phyloP scores from a whole-genome alignment of 1,284 basidiomycete genomes.

The Filobasidium uniguttulatum region DNA sequence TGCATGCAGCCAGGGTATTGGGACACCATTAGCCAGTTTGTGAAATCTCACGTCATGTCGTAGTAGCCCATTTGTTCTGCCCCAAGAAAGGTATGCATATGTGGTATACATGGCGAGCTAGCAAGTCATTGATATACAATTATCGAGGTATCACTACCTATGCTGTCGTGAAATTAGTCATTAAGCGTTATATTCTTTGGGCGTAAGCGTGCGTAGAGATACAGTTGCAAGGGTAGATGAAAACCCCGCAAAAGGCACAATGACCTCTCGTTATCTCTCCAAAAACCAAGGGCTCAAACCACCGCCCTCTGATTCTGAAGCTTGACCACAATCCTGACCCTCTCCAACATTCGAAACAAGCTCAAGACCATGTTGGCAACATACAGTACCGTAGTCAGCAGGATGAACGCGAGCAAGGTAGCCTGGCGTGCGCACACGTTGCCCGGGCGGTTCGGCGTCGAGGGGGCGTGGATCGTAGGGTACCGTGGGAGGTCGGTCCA shows the following conservation, averaged over 20 bases:
- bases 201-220: too few species aligned
- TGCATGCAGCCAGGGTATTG: constrained; percentile 55
- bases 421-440: constrained; percentile 36
- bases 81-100: background rate
- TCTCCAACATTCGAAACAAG: constrained; percentile 40
- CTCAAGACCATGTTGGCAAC: constrained; percentile 38
- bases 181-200: too few species aligned
- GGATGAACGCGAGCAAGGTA: constrained; percentile 31
- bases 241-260: too few species aligned
- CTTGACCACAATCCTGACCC: constrained; percentile 26
- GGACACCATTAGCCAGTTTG: constrained; percentile 47
- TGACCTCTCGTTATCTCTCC: too few species aligned
- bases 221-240: too few species aligned
- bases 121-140: too few species aligned
- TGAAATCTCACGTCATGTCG: constrained; percentile 31
- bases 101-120: too few species aligned
- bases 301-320: too few species aligned
- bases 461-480: constrained; percentile 47
- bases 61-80: too few species aligned
- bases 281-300: too few species aligned
- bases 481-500: constrained; percentile 43
- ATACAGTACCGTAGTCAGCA: constrained; percentile 33
- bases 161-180: too few species aligned
- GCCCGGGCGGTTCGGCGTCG: constrained; percentile 20
- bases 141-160: too few species aligned